Evolutionary conservation across 345 rosid genomes (phyloP), one percentile per base, ranked within the genome.

Genomic region (Trapa incisa): DNA sequence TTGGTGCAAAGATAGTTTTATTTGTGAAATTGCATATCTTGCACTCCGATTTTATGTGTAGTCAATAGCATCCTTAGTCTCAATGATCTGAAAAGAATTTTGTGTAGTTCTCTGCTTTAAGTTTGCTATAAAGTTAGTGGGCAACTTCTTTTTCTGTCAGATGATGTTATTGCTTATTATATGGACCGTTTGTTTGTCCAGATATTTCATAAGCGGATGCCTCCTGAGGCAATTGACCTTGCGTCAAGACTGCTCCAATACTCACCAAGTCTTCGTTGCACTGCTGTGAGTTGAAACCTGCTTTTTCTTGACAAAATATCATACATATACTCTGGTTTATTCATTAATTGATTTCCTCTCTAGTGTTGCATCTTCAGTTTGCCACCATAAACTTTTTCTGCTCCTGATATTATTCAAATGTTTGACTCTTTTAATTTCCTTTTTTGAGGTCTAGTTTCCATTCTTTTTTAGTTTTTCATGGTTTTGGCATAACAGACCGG

Each of bases 201-300:
- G 93, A 83, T 89, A 71, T 89, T 89, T 74, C 89, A 86, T 75
- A 87, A 87, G 70, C 76, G 87, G 62, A 87, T 87, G 93, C 96
- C 96, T 79, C 89, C 96, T 35, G 94, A 89, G 80, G 96, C 96
- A 37, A 86, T 89, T 68, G 96, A 89, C 74, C 94, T 89, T 12
- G 86, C 86, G n/a, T 89, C 96, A 47, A 81, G 96, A 71, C 86
- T 89, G 65, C 86, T 89, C 65, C 96, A 89, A 17, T 89, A 89
- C 68, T 84, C 96, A 50, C 96, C 96, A 0, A 87, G 89, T 61
- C 85, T 87, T 57, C 89, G 94, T 45, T 86, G 86, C 70, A 80
- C 92, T 41, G 91, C 92, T 33, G 97, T 89, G 48, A 83, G 91
- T 87, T 66, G 32, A 56, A 41, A 45, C 33, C n/a, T 48, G 64